Base-by-base conservation (phyloP, 768 basidiomycete genomes). In the Tephrocybe sp. region DNA sequence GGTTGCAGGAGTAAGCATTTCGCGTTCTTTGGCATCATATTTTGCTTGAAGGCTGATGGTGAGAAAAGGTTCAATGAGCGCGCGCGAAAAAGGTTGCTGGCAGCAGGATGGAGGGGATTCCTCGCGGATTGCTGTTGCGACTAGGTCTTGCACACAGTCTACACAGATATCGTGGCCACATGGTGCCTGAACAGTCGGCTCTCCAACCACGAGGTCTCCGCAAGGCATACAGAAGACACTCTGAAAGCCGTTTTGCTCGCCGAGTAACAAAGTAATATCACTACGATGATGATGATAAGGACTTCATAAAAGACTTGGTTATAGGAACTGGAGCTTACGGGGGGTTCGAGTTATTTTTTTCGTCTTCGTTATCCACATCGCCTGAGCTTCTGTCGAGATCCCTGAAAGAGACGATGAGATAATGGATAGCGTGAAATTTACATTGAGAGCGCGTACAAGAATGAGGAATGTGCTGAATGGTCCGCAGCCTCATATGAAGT, bases 61-160 rank as follows among this genome's bases (percentile, higher is more conserved):
- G 11, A 78, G 62, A 35, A 72, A 67, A 6, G 45, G 59, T 12
- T 54, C 50, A 14, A 75, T 38, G 0, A 42, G 47, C 10, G 35
- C 49, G 20, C 65, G 41, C 2, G 71, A 64, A 36, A 80, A 67
- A 0, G 62, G 58, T 22, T 68, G 55, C 20, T 68, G 60, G 59
- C 79, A 82, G 57, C 79, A 83, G 31, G 74, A 71, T 9, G 78
- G 67, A 0, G 81, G 79, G 0, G 74, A 68, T 52, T 83, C 81
- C 54, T 83, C 82, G 2, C 63, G 66, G 13, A 69, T 68, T n/a
- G 73, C 71, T 0, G 72, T 51, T 41, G 70, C 59, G 13, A 75
- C 72, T 32, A 81, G 71, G 23, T 65, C 63, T 0, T 56, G 45
- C 26, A 79, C 35, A 50, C 80, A 83, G 12, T 45, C 61, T 14